Percentiles rank a stretch among this genome's conserved stretches.
phyloP scores from a whole-genome alignment of 2,329 filamentous ascomycete species.

The Neoscytalidium dimidiatum region DNA sequence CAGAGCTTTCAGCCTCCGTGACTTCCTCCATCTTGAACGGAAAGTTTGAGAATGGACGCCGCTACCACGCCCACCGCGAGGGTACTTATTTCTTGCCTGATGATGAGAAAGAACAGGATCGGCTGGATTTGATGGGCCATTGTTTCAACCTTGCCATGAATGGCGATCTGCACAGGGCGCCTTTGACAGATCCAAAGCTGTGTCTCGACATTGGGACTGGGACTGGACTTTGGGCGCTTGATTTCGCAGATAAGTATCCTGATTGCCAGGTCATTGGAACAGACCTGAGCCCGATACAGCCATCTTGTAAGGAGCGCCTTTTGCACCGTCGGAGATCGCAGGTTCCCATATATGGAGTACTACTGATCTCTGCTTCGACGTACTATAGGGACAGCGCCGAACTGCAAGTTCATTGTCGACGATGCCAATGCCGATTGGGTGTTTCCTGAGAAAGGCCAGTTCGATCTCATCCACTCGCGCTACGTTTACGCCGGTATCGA shows the following conservation, averaged over 20 bases:
- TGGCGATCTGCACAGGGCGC: conserved; percentile 37
- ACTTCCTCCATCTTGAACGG: background rate
- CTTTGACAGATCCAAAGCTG: conserved; percentile 26
- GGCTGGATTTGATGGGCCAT: conserved; percentile 39
- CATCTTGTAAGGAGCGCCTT: conserved; percentile 30
- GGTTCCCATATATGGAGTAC: too few species aligned
- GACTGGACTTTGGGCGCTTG: conserved; percentile 33
- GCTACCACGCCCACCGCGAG: conserved; percentile 39
- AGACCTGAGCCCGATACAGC: conserved; percentile 32
- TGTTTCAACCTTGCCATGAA: conserved; percentile 37
- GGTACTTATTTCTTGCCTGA: conserved; percentile 38
- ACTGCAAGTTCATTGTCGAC: conserved; percentile 39
- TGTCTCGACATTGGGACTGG: conserved; percentile 37
- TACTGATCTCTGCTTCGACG: background rate
- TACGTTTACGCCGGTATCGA: conserved; percentile 38
- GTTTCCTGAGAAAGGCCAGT: conserved; percentile 46
- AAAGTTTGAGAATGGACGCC: conserved; percentile 23
- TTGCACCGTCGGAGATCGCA: too few species aligned
- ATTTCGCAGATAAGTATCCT: conserved; percentile 34
- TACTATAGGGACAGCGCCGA: conserved; percentile 28
- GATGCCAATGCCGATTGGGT: conserved; percentile 55
- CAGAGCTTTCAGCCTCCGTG: background rate
- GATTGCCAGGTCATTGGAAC: conserved; percentile 34
- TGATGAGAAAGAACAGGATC: conserved; percentile 41
- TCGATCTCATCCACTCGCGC: conserved; percentile 60